phyloP scores from a whole-genome alignment of 441 rosid genomes.

The Pelargonium citronellum region DNA sequence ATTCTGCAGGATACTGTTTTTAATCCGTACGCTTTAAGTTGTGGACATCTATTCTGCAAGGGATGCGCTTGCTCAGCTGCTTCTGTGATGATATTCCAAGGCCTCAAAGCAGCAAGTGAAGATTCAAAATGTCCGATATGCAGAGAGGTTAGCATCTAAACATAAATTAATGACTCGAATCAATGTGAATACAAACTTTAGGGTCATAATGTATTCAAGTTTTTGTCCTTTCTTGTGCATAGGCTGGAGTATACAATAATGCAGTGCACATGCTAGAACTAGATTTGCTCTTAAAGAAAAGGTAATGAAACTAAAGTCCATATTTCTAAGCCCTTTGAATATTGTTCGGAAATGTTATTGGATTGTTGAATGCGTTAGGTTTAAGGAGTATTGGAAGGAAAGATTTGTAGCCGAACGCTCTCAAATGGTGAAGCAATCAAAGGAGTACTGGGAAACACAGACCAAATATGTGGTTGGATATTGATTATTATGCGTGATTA shows the following conservation, averaged over 20 bases:
- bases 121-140: slow-evolving; percentile 72
- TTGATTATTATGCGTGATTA: slow-evolving; percentile 18
- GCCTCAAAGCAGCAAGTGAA: slow-evolving; percentile 55
- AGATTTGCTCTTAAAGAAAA: slow-evolving; percentile 53
- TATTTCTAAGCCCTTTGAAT: neutral
- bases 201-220: neutral
- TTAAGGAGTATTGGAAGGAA: slow-evolving; percentile 70
- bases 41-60: slow-evolving; percentile 89
- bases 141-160: slow-evolving; percentile 56
- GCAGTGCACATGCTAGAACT: slow-evolving; percentile 72
- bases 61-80: slow-evolving; percentile 86
- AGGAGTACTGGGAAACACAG: slow-evolving; percentile 63
- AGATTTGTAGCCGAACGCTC: slow-evolving; percentile 47
- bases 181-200: too few relatives aligned
- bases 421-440: slow-evolving; percentile 64
- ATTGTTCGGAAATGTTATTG: neutral
- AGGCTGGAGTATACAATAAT: slow-evolving; percentile 69
- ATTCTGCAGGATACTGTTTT: slow-evolving; percentile 63
- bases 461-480: slow-evolving; percentile 53
- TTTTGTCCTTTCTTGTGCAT: slow-evolving; percentile 11
- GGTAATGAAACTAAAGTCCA: slow-evolving; percentile 29
- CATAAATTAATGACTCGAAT: too few relatives aligned
- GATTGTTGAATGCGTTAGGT: slow-evolving; percentile 30
- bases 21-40: slow-evolving; percentile 72
- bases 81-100: slow-evolving; percentile 60